Base-by-base conservation (phyloP, 768 basidiomycete genomes). In the Saitozyma podzolica region DNA sequence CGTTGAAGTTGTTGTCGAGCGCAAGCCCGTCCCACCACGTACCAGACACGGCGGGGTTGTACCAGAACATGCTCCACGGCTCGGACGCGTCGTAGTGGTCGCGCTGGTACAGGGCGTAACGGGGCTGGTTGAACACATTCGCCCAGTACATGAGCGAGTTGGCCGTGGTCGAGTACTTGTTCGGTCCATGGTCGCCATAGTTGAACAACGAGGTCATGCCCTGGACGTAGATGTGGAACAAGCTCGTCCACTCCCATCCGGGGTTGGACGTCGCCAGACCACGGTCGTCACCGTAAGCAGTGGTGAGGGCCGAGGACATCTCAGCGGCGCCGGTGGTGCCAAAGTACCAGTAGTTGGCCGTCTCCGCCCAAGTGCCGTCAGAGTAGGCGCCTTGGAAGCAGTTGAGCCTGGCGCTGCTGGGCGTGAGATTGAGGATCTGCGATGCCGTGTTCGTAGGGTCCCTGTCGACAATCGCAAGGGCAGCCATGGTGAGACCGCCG, bases 341-440 rank as follows among this genome's bases (percentile, higher is more conserved):
- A 70, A 95, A 97, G 69, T 81, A 82, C 80, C 81, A 80, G 68
- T 78, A 79, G 80, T 98, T 91, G 42, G 90, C 84, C 0, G 93
- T 96, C 80, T 99, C 96, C 20, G 85, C 82, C 93, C 95, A 97
- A 16, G 91, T 88, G 14, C 95, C 94, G 74, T 96, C 93, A 41
- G 82, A 77, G 13, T 70, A 62, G 82, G 83, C 70, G 14, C 75
- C 82, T 37, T 67, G 62, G 5, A 84, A 88, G 78, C 96, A 98
- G 77, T 91, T 91, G 59, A 81, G 68, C 57, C 86, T 83, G 14
- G 92, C 92, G 77, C 90, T 92, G 59, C 84, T 75, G 49, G 93
- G 80, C 14, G 90, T 89, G 64, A 85, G 78, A 39, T 82, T 81
- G 48, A 99, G 85, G 19, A 95, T 81, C 54, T 84, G 81, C 59